A percentile compares a stretch with the other conserved stretches of the same genome.
Conservation (phyloP, 305 asterid genomes). For the Fraxinus xanthoxyloides region DNA sequence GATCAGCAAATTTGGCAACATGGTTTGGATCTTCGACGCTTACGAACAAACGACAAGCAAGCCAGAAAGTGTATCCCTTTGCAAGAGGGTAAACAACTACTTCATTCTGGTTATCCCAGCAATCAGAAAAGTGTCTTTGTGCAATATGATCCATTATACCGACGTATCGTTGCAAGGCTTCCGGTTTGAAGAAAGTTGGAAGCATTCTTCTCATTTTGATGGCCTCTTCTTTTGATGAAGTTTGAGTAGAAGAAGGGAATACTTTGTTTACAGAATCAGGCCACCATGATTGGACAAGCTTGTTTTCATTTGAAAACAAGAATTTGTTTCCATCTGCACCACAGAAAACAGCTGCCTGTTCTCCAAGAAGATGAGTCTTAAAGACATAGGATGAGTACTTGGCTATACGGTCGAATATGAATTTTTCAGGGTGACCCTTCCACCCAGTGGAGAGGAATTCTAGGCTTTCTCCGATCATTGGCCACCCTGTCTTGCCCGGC, state of each 20-base stretch:
- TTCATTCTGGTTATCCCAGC: slow-evolving; percentile 53
- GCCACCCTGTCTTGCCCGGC: slow-evolving; percentile 71
- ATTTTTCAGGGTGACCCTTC: slow-evolving; percentile 80
- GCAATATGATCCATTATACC: slow-evolving; percentile 72
- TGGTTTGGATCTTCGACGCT: slow-evolving; percentile 66
- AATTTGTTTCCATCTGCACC: slow-evolving; percentile 59
- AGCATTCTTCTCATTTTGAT: slow-evolving; percentile 67
- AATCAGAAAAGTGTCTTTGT: slow-evolving; percentile 44
- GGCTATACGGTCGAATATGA: slow-evolving; percentile 57
- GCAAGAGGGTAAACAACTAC: slow-evolving; percentile 52
- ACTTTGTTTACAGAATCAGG: slow-evolving; percentile 59
- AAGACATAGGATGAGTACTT: slow-evolving; percentile 54
- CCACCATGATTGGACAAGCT: slow-evolving; percentile 73
- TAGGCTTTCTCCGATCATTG: slow-evolving; percentile 65
- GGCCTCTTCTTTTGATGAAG: slow-evolving; percentile 60
- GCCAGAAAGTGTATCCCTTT: slow-evolving; percentile 69
- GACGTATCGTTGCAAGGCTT: slow-evolving; percentile 62
- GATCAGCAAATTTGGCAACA: slow-evolving; percentile 49
- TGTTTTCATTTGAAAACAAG: slow-evolving; percentile 66
- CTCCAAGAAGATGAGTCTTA: slow-evolving; percentile 60
- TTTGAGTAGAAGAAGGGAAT: slow-evolving; percentile 54
- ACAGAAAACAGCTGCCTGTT: slow-evolving; percentile 48
- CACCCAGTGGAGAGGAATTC: slow-evolving; percentile 64
- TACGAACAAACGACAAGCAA: slow-evolving; percentile 58
- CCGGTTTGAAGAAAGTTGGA: slow-evolving; percentile 60